These are phyloP conservation scores for Penicillium malachiteum DNA, from an alignment of 495 filamentous ascomycete species.

Conservation along the genomic window DNA sequence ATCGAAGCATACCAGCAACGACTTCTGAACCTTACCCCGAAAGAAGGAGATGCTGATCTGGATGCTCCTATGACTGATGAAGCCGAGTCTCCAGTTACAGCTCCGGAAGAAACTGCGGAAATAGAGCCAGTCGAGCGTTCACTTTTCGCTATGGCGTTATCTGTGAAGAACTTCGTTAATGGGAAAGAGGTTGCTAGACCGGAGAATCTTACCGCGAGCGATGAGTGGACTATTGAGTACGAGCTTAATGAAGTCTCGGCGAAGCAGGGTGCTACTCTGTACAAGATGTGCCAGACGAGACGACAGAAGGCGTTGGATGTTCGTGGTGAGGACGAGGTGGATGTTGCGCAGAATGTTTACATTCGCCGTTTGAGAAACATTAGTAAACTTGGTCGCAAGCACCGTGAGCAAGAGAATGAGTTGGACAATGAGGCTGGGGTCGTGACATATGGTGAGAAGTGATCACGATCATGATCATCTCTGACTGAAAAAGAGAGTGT, in stretches of 20 bases:
- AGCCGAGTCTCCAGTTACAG: background rate
- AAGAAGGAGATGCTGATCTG: constrained; percentile 6
- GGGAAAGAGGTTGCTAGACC: constrained; percentile 62
- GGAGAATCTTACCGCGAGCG: constrained; percentile 37
- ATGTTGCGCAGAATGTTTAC: constrained; percentile 34
- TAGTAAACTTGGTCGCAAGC: constrained; percentile 44
- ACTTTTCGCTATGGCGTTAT: constrained; percentile 66
- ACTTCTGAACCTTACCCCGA: constrained; percentile 41
- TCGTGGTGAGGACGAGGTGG: constrained; percentile 31
- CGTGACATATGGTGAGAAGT: constrained; percentile 15
- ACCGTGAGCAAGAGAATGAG: constrained; percentile 48
- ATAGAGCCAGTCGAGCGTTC: background rate
- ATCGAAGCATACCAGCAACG: constrained; percentile 67
- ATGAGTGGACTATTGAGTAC: constrained; percentile 79
- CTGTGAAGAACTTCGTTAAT: constrained; percentile 72
- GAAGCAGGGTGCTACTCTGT: constrained; percentile 42
- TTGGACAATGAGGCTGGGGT: constrained; percentile 39
- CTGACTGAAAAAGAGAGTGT: too few species aligned
- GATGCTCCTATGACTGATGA: constrained; percentile 2
- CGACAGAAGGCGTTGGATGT: constrained; percentile 46
- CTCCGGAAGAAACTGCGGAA: constrained; percentile 6
- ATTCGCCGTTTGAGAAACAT: constrained; percentile 41
- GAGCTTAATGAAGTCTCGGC: constrained; percentile 57
- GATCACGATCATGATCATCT: background rate
- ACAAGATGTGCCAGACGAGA: constrained; percentile 48